phyloP scores from a whole-genome alignment of 345 rosid genomes.

The Schrenkiella parvula region DNA sequence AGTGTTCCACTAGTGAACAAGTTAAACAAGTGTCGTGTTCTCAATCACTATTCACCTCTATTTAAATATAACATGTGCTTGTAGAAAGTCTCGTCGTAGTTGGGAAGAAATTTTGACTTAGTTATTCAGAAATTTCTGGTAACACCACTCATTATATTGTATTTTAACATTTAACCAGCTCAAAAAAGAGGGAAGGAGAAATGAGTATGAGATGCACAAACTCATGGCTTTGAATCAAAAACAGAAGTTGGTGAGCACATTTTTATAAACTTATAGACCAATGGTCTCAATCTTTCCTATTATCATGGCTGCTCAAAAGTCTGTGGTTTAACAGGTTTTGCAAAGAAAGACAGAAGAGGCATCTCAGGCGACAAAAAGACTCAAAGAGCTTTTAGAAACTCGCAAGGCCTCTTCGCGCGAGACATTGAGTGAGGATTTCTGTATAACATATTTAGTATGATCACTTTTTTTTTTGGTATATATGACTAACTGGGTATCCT shows the following conservation, averaged over 20 bases:
- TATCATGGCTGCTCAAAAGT: not conserved
- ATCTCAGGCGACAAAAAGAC: conserved; percentile 87
- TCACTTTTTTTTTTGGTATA: conserved; percentile 9
- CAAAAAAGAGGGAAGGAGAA: conserved; percentile 96
- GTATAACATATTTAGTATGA: not conserved
- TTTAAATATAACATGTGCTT: not conserved
- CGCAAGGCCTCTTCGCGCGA: conserved; percentile 77
- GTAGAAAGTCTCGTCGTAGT: not conserved
- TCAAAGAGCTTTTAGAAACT: conserved; percentile 87
- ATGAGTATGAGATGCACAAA: conserved; percentile 97
- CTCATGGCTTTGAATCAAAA: conserved; percentile 89
- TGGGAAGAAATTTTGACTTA: not conserved
- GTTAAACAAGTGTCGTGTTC: not conserved
- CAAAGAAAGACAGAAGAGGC: conserved; percentile 99
- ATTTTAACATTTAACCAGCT: conserved; percentile 45
- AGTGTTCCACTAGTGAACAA: conserved; percentile 3
- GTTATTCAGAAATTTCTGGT: not conserved
- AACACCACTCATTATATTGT: not conserved
- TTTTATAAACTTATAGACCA: conserved; percentile 7
- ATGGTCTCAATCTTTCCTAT: not conserved
- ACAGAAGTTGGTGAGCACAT: conserved; percentile 79
- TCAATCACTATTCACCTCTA: not conserved
- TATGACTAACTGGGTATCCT: conserved; percentile 7
- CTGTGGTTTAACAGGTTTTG: conserved; percentile 54
- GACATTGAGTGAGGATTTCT: conserved; percentile 37